phyloP scores from a whole-genome alignment of 176 grass and related monocot species.

The Cenchrus americanus region DNA sequence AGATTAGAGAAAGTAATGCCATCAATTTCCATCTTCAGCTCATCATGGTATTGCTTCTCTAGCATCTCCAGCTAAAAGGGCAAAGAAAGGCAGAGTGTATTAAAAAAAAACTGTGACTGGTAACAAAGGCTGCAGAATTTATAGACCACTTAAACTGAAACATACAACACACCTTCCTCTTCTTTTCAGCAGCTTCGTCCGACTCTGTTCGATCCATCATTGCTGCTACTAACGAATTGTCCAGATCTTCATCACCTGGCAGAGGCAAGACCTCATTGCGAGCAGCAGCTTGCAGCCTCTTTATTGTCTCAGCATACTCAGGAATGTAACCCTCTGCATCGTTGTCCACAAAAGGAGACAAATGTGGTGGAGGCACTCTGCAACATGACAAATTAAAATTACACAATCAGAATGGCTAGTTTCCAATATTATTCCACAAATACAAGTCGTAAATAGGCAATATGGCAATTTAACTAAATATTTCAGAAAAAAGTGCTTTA shows the following conservation, averaged over 20 bases:
- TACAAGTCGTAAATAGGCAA: background rate
- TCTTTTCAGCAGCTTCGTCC: slow-evolving; percentile 77
- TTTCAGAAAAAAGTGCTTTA: background rate
- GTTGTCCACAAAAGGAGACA: slow-evolving; percentile 98
- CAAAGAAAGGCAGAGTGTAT: slow-evolving; percentile 25
- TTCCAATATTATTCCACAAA: background rate
- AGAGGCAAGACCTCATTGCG: slow-evolving; percentile 80
- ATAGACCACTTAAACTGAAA: background rate
- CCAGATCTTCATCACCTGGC: slow-evolving; percentile 79
- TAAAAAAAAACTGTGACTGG: background rate
- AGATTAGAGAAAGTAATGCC: slow-evolving; percentile 63
- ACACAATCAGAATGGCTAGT: background rate
- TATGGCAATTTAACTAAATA: slow-evolving; percentile 3
- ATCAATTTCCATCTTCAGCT: slow-evolving; percentile 83
- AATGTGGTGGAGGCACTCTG: slow-evolving; percentile 93
- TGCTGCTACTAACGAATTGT: slow-evolving; percentile 60
- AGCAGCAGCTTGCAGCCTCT: slow-evolving; percentile 70
- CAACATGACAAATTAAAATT: slow-evolving; percentile 32
- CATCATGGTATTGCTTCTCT: slow-evolving; percentile 91
- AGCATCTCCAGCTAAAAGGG: slow-evolving; percentile 65
- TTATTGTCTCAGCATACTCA: slow-evolving; percentile 93
- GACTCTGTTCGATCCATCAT: slow-evolving; percentile 66
- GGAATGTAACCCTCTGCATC: slow-evolving; percentile 93
- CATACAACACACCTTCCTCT: slow-evolving; percentile 56
- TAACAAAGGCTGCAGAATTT: background rate